A percentile compares a stretch with the other conserved stretches of the same genome.
Conservation (phyloP, 495 filamentous ascomycete genomes). For the Staphylotrichum longicolle region DNA sequence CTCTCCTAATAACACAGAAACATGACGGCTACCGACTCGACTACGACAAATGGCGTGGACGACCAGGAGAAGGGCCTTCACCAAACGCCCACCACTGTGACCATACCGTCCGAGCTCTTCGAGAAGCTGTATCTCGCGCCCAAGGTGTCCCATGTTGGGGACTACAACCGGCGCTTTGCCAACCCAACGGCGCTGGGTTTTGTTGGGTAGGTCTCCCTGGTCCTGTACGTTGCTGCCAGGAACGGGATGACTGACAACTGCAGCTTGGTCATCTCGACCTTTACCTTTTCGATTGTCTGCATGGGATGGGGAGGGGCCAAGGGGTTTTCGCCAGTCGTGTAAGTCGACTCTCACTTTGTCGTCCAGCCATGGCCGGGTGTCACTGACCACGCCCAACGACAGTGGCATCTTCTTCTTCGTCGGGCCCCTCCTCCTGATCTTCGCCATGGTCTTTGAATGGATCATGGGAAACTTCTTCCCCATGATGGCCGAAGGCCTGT, state of each 20-base stretch:
- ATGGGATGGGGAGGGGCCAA: slow-evolving; percentile 57
- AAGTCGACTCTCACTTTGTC: slow-evolving; percentile 19
- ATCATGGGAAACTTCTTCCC: slow-evolving; percentile 54
- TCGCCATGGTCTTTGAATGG: slow-evolving; percentile 52
- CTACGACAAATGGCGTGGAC: slow-evolving; percentile 14
- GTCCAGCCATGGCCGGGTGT: not conserved
- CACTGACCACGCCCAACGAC: not conserved
- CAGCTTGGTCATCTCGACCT: slow-evolving; percentile 53
- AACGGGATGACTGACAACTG: too few species aligned
- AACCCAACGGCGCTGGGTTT: slow-evolving; percentile 55
- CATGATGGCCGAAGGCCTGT: slow-evolving; percentile 59
- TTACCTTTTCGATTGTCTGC: slow-evolving; percentile 45
- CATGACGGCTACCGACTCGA: not conserved
- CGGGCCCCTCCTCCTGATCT: slow-evolving; percentile 47
- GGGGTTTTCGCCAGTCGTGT: slow-evolving; percentile 50
- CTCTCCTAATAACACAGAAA: too few species aligned
- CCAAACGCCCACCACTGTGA: slow-evolving; percentile 40
- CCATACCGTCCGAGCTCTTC: slow-evolving; percentile 55
- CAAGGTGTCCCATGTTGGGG: slow-evolving; percentile 48
- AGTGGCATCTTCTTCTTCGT: slow-evolving; percentile 58
- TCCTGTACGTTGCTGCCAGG: too few species aligned
- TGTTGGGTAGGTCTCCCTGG: slow-evolving; percentile 39
- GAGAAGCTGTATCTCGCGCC: slow-evolving; percentile 59
- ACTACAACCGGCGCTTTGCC: slow-evolving; percentile 51
- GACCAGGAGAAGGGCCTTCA: slow-evolving; percentile 44